A percentile compares a stretch with the other conserved stretches of the same genome.
These are phyloP conservation scores for Pseudogymnoascus destructans DNA, from an alignment of 2,329 filamentous ascomycete genomes.

Conservation along the genomic window DNA sequence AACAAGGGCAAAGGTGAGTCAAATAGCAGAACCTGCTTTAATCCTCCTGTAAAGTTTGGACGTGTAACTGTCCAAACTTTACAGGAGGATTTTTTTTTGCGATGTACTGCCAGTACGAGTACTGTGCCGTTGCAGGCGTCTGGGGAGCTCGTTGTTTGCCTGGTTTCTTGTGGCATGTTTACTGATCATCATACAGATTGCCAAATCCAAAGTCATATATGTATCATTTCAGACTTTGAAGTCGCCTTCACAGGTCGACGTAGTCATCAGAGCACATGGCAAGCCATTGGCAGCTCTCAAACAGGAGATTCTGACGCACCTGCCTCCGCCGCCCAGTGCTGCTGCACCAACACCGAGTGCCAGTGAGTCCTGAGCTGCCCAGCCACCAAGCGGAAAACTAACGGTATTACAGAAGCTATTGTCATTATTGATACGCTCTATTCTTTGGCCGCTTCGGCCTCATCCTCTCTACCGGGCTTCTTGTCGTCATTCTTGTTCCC, in stretches of 20 bases:
- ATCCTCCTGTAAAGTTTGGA: no score
- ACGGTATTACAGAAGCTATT: slow-evolving; percentile 43
- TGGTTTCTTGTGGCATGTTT: slow-evolving; percentile 1
- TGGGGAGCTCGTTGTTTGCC: neutral
- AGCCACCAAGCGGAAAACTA: neutral
- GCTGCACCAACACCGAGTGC: slow-evolving; percentile 11
- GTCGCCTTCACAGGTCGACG: slow-evolving; percentile 46
- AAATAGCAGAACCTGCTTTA: neutral
- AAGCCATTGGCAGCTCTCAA: slow-evolving; percentile 43
- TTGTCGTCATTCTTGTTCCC: slow-evolving; percentile 59
- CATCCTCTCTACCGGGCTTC: slow-evolving; percentile 50
- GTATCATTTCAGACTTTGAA: slow-evolving; percentile 62
- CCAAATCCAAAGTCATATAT: slow-evolving; percentile 58
- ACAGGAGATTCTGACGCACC: slow-evolving; percentile 43
- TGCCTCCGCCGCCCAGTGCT: slow-evolving; percentile 17
- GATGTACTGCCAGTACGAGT: neutral
- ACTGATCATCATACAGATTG: slow-evolving; percentile 31
- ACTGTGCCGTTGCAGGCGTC: neutral
- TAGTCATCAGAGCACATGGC: slow-evolving; percentile 52
- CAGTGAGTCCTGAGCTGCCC: slow-evolving; percentile 29
- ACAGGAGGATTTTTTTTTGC: neutral
- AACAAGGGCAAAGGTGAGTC: slow-evolving; percentile 50
- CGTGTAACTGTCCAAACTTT: neutral
- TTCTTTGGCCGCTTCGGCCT: slow-evolving; percentile 41
- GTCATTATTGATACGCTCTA: slow-evolving; percentile 73